These are phyloP conservation scores for Colletotrichum orchidophilum DNA, from an alignment of 2,329 filamentous ascomycete species.

Conservation along the genomic window DNA sequence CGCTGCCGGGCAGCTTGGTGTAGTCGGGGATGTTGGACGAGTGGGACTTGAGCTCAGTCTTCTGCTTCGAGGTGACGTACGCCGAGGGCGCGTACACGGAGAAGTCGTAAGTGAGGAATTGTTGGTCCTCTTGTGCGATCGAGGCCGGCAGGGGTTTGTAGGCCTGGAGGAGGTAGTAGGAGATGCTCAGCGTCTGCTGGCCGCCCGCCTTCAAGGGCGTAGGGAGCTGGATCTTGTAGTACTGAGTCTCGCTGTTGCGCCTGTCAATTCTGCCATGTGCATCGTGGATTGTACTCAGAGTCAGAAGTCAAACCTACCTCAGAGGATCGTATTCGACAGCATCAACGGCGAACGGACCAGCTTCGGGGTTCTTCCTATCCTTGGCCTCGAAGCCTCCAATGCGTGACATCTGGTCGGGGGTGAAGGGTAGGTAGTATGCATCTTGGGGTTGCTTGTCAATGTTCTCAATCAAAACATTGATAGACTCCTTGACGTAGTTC, in stretches of 20 bases:
- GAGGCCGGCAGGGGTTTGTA: slow-evolving; percentile 81
- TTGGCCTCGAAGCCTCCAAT: slow-evolving; percentile 90
- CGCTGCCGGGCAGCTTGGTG: slow-evolving; percentile 73
- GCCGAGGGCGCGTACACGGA: slow-evolving; percentile 85
- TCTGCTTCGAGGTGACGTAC: slow-evolving; percentile 90
- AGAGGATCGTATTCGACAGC: slow-evolving; percentile 70
- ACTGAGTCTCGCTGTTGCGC: slow-evolving; percentile 72
- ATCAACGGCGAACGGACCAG: slow-evolving; percentile 75
- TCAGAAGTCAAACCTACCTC: slow-evolving; percentile 54
- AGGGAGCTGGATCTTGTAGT: slow-evolving; percentile 85
- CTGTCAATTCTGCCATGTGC: not conserved
- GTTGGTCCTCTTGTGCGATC: slow-evolving; percentile 85
- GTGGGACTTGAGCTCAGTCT: slow-evolving; percentile 94
- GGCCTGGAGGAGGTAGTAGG: slow-evolving; percentile 82
- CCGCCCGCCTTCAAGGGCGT: slow-evolving; percentile 77
- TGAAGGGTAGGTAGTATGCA: slow-evolving; percentile 93
- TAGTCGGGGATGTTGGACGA: slow-evolving; percentile 84
- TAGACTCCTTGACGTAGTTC: slow-evolving; percentile 85
- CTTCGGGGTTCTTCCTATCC: slow-evolving; percentile 83
- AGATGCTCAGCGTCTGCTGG: slow-evolving; percentile 88
- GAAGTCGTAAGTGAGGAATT: slow-evolving; percentile 88
- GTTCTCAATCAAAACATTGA: slow-evolving; percentile 97
- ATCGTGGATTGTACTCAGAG: not conserved
- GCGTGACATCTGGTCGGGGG: slow-evolving; percentile 75
- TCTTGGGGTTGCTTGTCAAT: slow-evolving; percentile 79